A percentile compares a stretch with the other conserved stretches of the same genome.
Evolutionary conservation across 148 eudicot genomes (phyloP).

Genomic region (Fallopia convolvulus): DNA sequence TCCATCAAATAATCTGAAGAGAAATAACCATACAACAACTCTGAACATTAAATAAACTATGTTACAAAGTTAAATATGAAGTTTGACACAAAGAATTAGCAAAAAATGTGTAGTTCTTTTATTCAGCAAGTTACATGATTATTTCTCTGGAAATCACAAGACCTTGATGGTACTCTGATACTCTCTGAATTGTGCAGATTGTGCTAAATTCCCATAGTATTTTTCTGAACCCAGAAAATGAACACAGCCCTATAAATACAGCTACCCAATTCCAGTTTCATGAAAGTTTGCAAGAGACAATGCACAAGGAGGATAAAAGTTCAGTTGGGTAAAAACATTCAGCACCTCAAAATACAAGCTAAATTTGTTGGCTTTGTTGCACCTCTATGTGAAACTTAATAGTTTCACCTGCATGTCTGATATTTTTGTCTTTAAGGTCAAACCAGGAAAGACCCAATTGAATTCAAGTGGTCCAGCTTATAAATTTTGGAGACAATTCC

Average conservation of each 20-base stretch:
- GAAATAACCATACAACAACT: too few species aligned
- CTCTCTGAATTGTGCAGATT: too few species aligned
- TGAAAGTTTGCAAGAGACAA: neutral
- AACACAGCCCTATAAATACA: neutral
- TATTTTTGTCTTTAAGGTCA: neutral
- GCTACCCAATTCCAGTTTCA: neutral
- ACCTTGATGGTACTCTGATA: neutral
- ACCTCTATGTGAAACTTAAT: neutral
- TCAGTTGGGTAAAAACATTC: neutral
- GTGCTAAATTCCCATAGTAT: neutral
- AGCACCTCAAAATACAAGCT: neutral
- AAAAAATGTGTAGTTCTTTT: neutral
- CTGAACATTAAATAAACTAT: too few species aligned
- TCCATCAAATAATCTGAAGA: too few species aligned
- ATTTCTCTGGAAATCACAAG: neutral
- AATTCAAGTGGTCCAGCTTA: neutral
- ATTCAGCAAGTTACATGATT: neutral
- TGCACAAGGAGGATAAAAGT: neutral
- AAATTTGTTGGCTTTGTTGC: neutral
- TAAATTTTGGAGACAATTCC: neutral
- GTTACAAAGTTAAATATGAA: too few species aligned
- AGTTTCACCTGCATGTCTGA: neutral
- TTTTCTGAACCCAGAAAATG: neutral
- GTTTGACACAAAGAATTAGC: too few species aligned
- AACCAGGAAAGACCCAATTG: neutral